Base-by-base conservation (phyloP, 2,329 filamentous ascomycete species). In the Colletotrichum lini region DNA sequence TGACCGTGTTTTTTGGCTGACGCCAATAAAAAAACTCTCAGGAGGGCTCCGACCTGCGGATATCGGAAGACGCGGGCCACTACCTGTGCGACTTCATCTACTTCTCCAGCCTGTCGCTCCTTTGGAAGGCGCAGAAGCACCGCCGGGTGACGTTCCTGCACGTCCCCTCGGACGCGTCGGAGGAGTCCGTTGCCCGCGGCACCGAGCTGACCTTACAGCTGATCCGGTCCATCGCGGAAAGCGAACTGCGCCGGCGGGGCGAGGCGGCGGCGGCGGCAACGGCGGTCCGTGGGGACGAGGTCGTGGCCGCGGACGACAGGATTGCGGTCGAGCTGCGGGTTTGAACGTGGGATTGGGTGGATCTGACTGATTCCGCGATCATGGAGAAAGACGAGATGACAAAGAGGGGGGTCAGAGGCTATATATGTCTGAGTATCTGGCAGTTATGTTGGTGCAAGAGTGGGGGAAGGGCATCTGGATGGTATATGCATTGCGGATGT, bases 61-160 rank as follows among this genome's bases (percentile, higher is more conserved):
- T 93, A 49, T 94, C 92, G 0, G 87, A 90, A 53, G 91, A 95
- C 74, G 90, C 93, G 0, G 93, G 93, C 3, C 87, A 87, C 23
- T 95, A 92, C 79, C 84, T 95, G 18, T 95, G 93, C 80, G 93
- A 95, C 78, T 95, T 93, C 77, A 94, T 93, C 74, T 94, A 92
- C 80, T 94, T 90, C 80, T 90, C 89, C 8, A 93, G 90, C 72
- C 79, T 94, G 75, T 85, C 91, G 23, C 82, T 90, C 69, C 81
- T 90, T 45, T 84, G 82, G 75, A 87, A 86, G 77, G 79, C 83
- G 57, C 76, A 83, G 54, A 78, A 84, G 71, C 80, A 82, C 23
- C 82, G 82, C 66, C 87, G 87, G 67, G 89, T 93, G 6, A 80
- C 91, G 2, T 95, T 95, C 79, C 81, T 95, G 63, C 93, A 95